A percentile compares a stretch with the other conserved stretches of the same genome.
Evolutionary conservation across 176 grass and related monocot genomes (phyloP).

Genomic region (Microstegium vimineum): DNA sequence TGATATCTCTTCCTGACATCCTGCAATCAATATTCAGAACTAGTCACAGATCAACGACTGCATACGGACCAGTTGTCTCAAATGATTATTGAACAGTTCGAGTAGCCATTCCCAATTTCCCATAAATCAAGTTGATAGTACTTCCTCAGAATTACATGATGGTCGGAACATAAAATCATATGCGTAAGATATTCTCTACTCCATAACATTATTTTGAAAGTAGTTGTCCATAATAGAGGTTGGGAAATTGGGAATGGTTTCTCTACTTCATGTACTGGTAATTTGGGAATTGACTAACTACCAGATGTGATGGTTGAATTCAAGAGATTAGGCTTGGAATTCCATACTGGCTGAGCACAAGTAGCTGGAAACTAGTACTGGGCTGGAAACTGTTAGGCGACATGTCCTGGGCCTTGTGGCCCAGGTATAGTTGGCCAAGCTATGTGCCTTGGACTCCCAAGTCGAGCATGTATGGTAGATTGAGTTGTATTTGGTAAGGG

Average conservation of each 20-base stretch:
- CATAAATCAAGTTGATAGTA: background rate
- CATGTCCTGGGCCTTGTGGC: no score
- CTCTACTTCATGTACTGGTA: background rate
- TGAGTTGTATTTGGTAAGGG: no score
- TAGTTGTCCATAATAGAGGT: background rate
- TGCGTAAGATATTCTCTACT: background rate
- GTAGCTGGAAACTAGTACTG: background rate
- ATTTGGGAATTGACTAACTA: background rate
- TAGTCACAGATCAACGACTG: background rate
- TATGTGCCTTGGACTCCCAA: no score
- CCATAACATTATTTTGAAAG: background rate
- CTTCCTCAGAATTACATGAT: background rate
- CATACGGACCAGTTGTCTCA: background rate
- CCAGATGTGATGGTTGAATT: background rate
- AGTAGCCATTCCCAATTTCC: background rate
- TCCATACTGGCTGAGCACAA: background rate
- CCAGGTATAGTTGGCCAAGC: no score
- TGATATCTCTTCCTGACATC: slow-evolving; percentile 96
- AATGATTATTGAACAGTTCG: background rate
- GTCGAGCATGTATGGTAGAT: no score
- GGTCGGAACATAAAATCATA: background rate
- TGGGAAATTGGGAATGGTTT: no score
- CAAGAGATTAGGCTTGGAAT: slow-evolving; percentile 6
- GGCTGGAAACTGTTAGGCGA: no score
- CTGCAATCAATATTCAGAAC: slow-evolving; percentile 50